Conservation (phyloP, 805 yeast genomes). For the Wickerhamomyces bisporus region DNA sequence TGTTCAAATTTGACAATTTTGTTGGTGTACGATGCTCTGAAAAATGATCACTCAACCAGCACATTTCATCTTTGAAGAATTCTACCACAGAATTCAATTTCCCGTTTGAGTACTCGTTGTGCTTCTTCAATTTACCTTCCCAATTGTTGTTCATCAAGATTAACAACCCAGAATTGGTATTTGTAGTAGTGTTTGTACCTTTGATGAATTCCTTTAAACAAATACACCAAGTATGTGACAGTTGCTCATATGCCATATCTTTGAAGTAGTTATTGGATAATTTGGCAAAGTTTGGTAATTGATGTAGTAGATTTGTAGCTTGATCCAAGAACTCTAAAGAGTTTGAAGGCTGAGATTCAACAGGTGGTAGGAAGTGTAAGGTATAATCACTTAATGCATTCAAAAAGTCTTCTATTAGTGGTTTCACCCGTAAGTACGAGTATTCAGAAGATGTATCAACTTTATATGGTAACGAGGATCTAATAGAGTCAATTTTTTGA, state of each 20-base stretch:
- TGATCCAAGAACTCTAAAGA: conserved; percentile 60
- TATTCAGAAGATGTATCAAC: conserved; percentile 72
- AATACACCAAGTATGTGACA: conserved; percentile 52
- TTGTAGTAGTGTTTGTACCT: conserved; percentile 16
- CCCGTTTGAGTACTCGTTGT: conserved; percentile 38
- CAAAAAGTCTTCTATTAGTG: conserved; percentile 62
- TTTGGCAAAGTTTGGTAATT: conserved; percentile 61
- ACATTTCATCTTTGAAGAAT: conserved; percentile 35
- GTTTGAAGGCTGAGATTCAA: conserved; percentile 44
- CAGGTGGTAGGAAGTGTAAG: conserved; percentile 66
- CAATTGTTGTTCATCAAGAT: conserved; percentile 33
- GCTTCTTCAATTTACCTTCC: conserved; percentile 37
- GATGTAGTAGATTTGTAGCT: conserved; percentile 54
- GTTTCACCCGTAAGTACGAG: conserved; percentile 68
- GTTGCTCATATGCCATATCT: conserved; percentile 53
- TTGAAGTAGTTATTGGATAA: conserved; percentile 35
- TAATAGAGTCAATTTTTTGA: conserved; percentile 34
- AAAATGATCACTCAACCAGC: conserved; percentile 22
- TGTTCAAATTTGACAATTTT: conserved; percentile 12
- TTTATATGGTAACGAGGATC: conserved; percentile 61
- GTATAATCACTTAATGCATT: conserved; percentile 71
- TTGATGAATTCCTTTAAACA: conserved; percentile 31
- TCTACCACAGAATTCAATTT: conserved; percentile 41
- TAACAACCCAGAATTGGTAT: conserved; percentile 30
- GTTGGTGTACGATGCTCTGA: conserved; percentile 5